phyloP scores from a whole-genome alignment of 139 green algal species.

The Chlamydomonas sp. region DNA sequence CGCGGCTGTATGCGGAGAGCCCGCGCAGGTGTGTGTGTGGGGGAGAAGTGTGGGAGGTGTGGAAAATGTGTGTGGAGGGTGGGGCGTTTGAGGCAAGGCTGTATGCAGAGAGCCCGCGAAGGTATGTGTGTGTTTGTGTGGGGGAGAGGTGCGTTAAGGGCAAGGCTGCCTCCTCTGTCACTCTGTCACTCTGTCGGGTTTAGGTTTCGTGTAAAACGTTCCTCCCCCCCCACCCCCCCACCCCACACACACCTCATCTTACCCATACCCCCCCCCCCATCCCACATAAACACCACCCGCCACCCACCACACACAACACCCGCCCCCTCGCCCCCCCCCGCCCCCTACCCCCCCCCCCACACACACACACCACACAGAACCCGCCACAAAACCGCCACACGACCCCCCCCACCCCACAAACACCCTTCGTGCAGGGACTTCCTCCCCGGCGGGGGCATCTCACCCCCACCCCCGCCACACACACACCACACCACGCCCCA shows the following conservation, averaged over 20 bases:
- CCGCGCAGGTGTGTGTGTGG: constrained; percentile 63
- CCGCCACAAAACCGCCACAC: neutral
- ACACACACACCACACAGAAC: neutral
- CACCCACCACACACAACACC: too few relatives aligned
- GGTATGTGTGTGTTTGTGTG: constrained; percentile 4
- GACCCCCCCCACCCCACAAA: neutral
- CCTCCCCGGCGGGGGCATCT: neutral
- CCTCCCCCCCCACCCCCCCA: too few relatives aligned
- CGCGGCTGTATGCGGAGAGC: constrained; percentile 81
- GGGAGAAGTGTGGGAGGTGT: constrained; percentile 34
- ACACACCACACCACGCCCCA: neutral
- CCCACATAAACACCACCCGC: too few relatives aligned
- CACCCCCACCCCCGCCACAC: neutral
- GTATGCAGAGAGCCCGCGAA: too few relatives aligned
- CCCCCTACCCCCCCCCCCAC: neutral
- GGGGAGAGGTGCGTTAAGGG: neutral
- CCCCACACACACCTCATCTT: too few relatives aligned
- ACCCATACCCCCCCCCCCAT: too few relatives aligned
- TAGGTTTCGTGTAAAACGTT: neutral
- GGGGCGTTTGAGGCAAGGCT: neutral
- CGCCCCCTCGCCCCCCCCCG: too few relatives aligned
- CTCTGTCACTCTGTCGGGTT: neutral
- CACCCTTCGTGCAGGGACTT: neutral
- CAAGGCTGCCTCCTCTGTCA: neutral
- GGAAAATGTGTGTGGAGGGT: neutral